A percentile compares a stretch with the other conserved stretches of the same genome.
Conservation (phyloP, 2,329 filamentous ascomycete species). For the Reticulascus tulasneorum region DNA sequence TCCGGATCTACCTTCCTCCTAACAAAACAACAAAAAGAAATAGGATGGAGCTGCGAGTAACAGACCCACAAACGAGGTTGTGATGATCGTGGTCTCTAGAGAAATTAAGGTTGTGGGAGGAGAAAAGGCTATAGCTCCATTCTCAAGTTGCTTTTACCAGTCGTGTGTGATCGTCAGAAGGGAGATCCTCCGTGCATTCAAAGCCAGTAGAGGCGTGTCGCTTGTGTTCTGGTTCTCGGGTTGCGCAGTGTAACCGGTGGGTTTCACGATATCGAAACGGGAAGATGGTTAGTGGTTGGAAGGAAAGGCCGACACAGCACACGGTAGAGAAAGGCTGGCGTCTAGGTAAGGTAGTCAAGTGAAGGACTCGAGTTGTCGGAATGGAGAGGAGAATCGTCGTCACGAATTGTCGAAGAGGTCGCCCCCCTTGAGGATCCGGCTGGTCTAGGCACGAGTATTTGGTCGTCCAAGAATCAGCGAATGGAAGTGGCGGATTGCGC, state of each 20-base stretch:
- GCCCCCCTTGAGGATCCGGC: conserved; percentile 3
- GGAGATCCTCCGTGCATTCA: conserved; percentile 4
- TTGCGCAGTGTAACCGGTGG: conserved; percentile 9
- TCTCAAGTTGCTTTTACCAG: conserved; percentile 3
- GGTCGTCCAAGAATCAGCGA: conserved; percentile 5
- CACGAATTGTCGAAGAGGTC: conserved; percentile 6
- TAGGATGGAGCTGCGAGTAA: background rate
- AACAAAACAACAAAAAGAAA: no score
- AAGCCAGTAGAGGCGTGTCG: conserved; percentile 2
- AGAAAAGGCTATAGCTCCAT: conserved; percentile 10
- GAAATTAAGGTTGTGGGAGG: conserved; percentile 1
- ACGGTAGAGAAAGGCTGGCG: no score
- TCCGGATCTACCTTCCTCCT: conserved; percentile 1
- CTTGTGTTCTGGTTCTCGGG: conserved; percentile 3
- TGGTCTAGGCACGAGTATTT: conserved; percentile 1
- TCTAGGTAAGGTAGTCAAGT: background rate
- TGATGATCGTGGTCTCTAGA: conserved; percentile 5
- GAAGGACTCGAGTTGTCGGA: background rate
- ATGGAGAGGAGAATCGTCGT: conserved; percentile 1
- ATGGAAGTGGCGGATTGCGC: conserved; percentile 4
- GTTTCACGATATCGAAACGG: conserved; percentile 1
- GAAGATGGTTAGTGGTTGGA: no score
- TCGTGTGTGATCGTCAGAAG: conserved; percentile 5
- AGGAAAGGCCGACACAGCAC: conserved; percentile 4
- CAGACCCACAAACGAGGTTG: background rate